phyloP scores from a whole-genome alignment of 1,139 yeast species.

The Torulaspora globosa region DNA sequence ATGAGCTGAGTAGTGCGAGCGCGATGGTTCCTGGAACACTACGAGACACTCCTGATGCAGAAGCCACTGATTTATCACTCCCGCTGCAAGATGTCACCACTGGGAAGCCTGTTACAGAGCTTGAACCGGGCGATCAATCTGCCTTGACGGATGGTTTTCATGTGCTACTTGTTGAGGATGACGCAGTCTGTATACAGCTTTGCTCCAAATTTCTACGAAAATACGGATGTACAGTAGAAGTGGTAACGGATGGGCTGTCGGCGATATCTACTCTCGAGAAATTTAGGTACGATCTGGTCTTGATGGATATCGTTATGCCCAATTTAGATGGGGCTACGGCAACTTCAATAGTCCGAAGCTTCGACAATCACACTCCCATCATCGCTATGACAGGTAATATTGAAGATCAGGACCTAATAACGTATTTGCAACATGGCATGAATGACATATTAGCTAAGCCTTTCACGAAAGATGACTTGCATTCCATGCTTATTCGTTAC shows the following conservation, averaged over 20 bases:
- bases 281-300: conserved; percentile 71
- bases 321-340: conserved; percentile 93
- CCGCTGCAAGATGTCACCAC: conserved; percentile 8
- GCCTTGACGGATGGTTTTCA: conserved; percentile 47
- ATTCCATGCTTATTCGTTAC: conserved; percentile 69
- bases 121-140: conserved; percentile 9
- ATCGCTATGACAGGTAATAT: conserved; percentile 93
- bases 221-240: conserved; percentile 89
- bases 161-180: conserved; percentile 82
- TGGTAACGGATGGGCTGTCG: conserved; percentile 85
- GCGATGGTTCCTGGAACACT: conserved; percentile 17
- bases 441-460: conserved; percentile 90
- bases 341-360: conserved; percentile 76
- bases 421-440: conserved; percentile 85
- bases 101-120: conserved; percentile 7
- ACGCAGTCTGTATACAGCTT: conserved; percentile 72
- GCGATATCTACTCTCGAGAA: conserved; percentile 80
- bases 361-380: conserved; percentile 80
- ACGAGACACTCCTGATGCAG: conserved; percentile 14
- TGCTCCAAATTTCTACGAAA: conserved; percentile 75
- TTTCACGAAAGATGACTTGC: conserved; percentile 78
- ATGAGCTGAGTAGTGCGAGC: conserved; percentile 12
- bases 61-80: conserved; percentile 9
- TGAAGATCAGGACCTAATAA: conserved; percentile 72
- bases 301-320: conserved; percentile 95